Evolutionary conservation across 495 filamentous ascomycete genomes (phyloP).

Genomic region (Penicillium psychrofluorescens): DNA sequence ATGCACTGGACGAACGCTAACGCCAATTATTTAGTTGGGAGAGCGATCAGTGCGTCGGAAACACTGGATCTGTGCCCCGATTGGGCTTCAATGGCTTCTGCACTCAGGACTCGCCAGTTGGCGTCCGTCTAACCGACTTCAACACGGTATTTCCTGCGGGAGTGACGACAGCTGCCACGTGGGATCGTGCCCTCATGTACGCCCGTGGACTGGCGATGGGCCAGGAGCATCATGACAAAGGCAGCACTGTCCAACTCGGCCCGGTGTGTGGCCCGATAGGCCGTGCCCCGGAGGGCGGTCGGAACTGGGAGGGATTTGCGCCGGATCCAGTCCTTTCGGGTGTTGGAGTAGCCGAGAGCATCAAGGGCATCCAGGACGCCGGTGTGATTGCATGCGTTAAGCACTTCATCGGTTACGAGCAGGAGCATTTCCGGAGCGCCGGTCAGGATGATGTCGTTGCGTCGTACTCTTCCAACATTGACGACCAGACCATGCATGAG

Average conservation of each 20-base stretch:
- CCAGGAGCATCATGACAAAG: conserved; percentile 70
- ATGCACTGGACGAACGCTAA: too few relatives aligned
- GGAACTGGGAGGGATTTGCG: conserved; percentile 74
- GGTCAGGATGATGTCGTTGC: conserved; percentile 54
- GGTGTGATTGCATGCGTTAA: conserved; percentile 79
- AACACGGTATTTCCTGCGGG: conserved; percentile 76
- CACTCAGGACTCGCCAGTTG: conserved; percentile 84
- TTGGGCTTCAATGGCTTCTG: conserved; percentile 78
- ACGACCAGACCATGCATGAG: conserved; percentile 93
- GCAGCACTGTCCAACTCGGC: conserved; percentile 77
- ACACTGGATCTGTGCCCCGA: conserved; percentile 43
- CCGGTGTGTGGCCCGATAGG: conserved; percentile 86
- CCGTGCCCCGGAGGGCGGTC: conserved; percentile 64
- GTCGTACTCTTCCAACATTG: conserved; percentile 72
- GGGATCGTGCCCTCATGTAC: conserved; percentile 66
- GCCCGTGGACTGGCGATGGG: conserved; percentile 74
- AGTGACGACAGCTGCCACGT: conserved; percentile 76
- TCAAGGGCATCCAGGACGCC: conserved; percentile 76
- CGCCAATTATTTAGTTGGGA: conserved; percentile 51
- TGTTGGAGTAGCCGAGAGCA: conserved; percentile 61
- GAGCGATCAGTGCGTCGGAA: conserved; percentile 72
- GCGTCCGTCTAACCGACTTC: conserved; percentile 69
- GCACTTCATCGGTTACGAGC: conserved; percentile 69
- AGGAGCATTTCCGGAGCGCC: conserved; percentile 76
- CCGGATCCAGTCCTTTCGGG: conserved; percentile 75